A percentile compares a stretch with the other conserved stretches of the same genome.
These are phyloP conservation scores for Asterella californica DNA, from an alignment of 225 moss, liverwort and hornwort species.

Conservation along the genomic window DNA sequence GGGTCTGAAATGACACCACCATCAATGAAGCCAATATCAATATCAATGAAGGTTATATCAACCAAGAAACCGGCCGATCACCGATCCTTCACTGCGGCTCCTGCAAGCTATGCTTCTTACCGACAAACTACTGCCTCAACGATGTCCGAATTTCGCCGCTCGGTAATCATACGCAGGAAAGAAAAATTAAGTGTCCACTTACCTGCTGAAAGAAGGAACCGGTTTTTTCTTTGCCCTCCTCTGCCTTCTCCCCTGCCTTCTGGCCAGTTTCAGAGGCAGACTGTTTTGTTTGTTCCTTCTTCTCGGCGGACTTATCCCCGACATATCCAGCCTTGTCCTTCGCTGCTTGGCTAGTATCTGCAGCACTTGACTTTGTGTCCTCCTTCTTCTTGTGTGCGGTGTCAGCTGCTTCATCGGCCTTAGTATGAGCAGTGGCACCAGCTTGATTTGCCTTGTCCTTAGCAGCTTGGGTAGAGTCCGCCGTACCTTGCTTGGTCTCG, in stretches of 20 bases:
- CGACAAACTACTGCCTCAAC: no score
- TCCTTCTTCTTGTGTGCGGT: background rate
- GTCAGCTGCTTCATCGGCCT: background rate
- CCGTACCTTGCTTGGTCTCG: background rate
- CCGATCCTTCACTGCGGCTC: no score
- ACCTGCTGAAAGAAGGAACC: background rate
- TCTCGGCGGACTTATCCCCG: slow-evolving; percentile 1
- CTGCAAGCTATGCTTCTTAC: no score
- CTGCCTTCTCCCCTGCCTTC: slow-evolving; percentile 11
- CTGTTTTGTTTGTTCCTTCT: background rate
- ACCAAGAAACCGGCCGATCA: no score
- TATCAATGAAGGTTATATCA: no score
- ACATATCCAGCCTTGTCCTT: background rate
- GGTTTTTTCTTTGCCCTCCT: background rate
- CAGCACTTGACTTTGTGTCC: background rate
- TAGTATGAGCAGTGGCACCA: background rate
- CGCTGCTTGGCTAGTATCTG: background rate
- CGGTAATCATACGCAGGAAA: no score
- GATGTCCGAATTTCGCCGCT: no score
- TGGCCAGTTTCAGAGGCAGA: background rate
- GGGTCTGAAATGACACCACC: no score
- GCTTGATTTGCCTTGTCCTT: slow-evolving; percentile 11
- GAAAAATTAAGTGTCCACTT: no score
- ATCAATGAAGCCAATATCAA: no score
- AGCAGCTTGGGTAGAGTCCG: background rate